A percentile compares a stretch with the other conserved stretches of the same genome.
Evolutionary conservation across 139 green algal genomes (phyloP).

Genomic region (Ostreobium quekettii): DNA sequence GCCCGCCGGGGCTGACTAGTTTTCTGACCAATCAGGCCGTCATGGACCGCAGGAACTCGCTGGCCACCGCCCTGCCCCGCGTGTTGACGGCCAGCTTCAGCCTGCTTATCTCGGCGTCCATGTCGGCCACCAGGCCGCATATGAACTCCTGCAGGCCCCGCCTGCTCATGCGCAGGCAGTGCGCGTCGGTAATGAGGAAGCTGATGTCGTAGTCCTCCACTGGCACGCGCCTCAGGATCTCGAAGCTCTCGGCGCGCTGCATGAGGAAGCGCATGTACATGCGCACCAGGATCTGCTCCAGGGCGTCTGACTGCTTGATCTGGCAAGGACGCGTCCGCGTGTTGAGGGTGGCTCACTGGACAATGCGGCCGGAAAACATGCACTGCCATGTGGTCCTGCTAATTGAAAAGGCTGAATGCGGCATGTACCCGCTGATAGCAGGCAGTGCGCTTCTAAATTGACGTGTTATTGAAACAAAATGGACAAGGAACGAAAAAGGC

Average conservation of each 20-base stretch:
- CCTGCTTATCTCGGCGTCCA: slow-evolving; percentile 49
- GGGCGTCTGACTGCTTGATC: slow-evolving; percentile 34
- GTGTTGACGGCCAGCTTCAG: slow-evolving; percentile 50
- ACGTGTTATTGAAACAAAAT: too few relatives aligned
- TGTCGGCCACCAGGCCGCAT: slow-evolving; percentile 49
- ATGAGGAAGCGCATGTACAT: slow-evolving; percentile 51
- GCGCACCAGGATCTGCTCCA: slow-evolving; percentile 47
- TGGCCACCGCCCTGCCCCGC: slow-evolving; percentile 22
- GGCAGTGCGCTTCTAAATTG: too few relatives aligned
- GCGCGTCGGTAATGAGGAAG: slow-evolving; percentile 54
- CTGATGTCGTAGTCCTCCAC: slow-evolving; percentile 47
- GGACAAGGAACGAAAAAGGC: too few relatives aligned
- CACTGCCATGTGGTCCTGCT: too few relatives aligned
- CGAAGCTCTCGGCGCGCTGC: slow-evolving; percentile 50
- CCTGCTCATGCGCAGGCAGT: slow-evolving; percentile 34
- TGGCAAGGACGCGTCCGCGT: background rate
- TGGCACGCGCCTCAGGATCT: slow-evolving; percentile 41
- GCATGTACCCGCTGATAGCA: too few relatives aligned
- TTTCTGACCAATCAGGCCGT: too few relatives aligned
- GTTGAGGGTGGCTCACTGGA: too few relatives aligned
- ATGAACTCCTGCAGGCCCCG: slow-evolving; percentile 53
- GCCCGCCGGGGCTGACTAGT: too few relatives aligned
- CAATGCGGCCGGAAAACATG: too few relatives aligned
- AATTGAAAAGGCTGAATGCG: too few relatives aligned
- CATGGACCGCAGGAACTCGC: slow-evolving; percentile 21